Evolutionary conservation across 148 eudicot genomes (phyloP).

Genomic region (Fagopyrum esculentum): DNA sequence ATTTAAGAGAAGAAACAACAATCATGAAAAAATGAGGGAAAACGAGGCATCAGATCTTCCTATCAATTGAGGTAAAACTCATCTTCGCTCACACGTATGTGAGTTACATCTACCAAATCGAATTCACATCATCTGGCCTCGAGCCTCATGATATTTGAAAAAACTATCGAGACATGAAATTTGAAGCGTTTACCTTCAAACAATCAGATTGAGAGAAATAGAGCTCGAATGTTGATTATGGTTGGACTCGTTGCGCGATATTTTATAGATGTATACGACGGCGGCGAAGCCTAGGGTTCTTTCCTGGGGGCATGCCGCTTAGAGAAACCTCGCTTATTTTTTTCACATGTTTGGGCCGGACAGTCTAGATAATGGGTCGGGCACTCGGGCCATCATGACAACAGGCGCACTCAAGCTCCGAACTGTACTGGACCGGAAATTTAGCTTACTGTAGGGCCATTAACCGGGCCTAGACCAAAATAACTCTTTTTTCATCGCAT

Average conservation of each 20-base stretch:
- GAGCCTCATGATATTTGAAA: background rate
- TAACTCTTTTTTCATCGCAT: too few relatives aligned
- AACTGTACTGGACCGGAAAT: too few relatives aligned
- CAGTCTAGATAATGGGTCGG: background rate
- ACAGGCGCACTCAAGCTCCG: too few relatives aligned
- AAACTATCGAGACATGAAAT: too few relatives aligned
- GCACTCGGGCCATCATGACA: too few relatives aligned
- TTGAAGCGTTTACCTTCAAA: background rate
- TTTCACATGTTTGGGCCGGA: background rate
- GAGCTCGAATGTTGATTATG: background rate
- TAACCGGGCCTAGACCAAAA: too few relatives aligned
- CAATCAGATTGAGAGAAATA: background rate
- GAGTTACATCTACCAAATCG: background rate
- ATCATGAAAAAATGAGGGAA: background rate
- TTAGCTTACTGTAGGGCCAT: too few relatives aligned
- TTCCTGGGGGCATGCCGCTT: background rate
- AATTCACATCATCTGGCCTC: slow-evolving; percentile 8
- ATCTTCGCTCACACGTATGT: slow-evolving; percentile 3
- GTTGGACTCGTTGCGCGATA: background rate
- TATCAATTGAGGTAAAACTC: slow-evolving; percentile 33
- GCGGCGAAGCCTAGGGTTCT: slow-evolving; percentile 2
- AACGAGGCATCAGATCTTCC: slow-evolving; percentile 52
- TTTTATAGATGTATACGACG: too few relatives aligned
- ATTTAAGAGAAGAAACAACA: background rate
- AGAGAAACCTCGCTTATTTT: background rate